Base-by-base conservation (phyloP, 257 asterid genomes). In the Nicotiana paniculata region DNA sequence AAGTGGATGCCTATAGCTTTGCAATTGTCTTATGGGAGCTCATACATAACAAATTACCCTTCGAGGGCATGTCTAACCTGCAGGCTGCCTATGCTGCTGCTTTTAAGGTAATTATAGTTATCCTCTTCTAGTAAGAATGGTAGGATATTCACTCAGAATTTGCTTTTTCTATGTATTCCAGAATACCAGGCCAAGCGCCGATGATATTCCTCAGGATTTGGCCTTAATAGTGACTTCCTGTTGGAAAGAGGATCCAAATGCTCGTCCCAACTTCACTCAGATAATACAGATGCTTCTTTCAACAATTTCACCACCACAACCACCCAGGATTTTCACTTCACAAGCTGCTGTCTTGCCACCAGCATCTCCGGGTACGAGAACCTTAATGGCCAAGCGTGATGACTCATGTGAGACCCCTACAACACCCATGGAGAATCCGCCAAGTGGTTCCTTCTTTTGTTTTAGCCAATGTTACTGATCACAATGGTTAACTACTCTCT, bases 11-110 rank as follows among this genome's bases (percentile, higher is more conserved):
- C 39, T 92, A 95, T 67, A 95, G 99, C 82, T 95, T 95, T 55
- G 99, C 99, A 59, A 95, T 95, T 78, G 99, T 95, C 59, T 87
- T 95, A 30, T 95, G 99, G 99, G 99, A 95, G 87, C 90, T 95
- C 84, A 88, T 95, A 77, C 98, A 86, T 83, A 92, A 91, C 70
- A 92, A 89, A 91, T 55, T 93, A 8, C 97, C 97, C 5, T 95
- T 92, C 48, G 97, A 93, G 81, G 97, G 97, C 86, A 92, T 92
- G 99, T 94, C 98, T 3, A 95, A 95, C 90, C 90, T 95, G 67
- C 98, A 95, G 91, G 98, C 98, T 0, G 96, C 97, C 85, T 95
- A 95, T 84, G 99, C 99, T 15, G 99, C 99, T 54, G 99, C 99
- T 75, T 95, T 95, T 70, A 95, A 95, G 86, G 99, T 93, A 83